Percentiles rank a stretch among this genome's conserved stretches.
Conservation (phyloP, 257 asterid genomes). For the Solanum microdontum region DNA sequence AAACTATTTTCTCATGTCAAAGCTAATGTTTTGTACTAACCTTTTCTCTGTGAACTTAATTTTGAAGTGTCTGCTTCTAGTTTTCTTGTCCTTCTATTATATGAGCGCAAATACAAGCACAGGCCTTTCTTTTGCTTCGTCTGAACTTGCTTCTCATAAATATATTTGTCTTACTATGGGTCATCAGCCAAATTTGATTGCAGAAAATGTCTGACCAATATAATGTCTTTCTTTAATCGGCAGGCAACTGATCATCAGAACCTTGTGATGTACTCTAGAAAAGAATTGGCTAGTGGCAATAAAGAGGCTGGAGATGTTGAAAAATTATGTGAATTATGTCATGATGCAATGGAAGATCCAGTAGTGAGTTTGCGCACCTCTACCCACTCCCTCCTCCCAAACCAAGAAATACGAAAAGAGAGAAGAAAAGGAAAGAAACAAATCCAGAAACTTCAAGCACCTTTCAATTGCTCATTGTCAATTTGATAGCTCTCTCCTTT, state of each 20-base stretch:
- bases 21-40: background rate
- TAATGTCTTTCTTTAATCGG: background rate
- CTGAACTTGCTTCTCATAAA: background rate
- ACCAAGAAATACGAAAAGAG: background rate
- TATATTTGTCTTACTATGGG: background rate
- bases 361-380: constrained; percentile 28
- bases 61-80: background rate
- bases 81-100: background rate
- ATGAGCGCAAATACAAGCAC: background rate
- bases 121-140: background rate
- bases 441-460: background rate
- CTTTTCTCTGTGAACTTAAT: background rate
- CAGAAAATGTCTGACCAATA: background rate
- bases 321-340: constrained; percentile 45
- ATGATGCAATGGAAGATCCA: constrained; percentile 58
- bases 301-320: constrained; percentile 28
- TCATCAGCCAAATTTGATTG: background rate
- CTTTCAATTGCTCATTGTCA: background rate
- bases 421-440: background rate
- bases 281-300: constrained; percentile 35
- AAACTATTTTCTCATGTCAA: background rate
- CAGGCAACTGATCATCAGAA: constrained; percentile 94
- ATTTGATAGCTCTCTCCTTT: background rate
- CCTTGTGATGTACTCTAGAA: constrained; percentile 45
- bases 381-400: background rate